These are phyloP conservation scores for Kernera saxatilis DNA, from an alignment of 345 rosid species.

Conservation along the genomic window DNA sequence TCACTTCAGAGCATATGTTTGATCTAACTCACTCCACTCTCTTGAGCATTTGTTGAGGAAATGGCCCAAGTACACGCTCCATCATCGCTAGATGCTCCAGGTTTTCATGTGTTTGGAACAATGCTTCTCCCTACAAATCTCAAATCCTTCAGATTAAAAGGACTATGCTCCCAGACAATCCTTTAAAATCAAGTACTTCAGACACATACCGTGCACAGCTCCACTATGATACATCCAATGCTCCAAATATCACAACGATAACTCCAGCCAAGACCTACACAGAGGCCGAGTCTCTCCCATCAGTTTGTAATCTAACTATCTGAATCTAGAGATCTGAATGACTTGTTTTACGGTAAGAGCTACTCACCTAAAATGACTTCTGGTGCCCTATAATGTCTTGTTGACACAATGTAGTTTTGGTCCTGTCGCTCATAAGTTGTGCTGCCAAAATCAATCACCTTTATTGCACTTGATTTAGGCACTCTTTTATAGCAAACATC, in stretches of 20 bases:
- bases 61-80: constrained; percentile 77
- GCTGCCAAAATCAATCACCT: constrained; percentile 91
- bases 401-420: constrained; percentile 74
- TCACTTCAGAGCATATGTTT: background rate
- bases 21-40: constrained; percentile 55
- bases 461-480: constrained; percentile 84
- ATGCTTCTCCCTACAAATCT: constrained; percentile 68
- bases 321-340: background rate
- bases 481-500: constrained; percentile 56
- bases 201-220: constrained; percentile 70
- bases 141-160: background rate
- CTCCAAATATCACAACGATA: constrained; percentile 95
- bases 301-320: background rate
- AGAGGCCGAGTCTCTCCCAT: background rate
- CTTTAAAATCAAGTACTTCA: background rate
- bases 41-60: constrained; percentile 70
- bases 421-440: constrained; percentile 79
- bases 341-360: background rate
- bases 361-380: constrained; percentile 80
- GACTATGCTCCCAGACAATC: background rate
- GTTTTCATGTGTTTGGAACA: constrained; percentile 90
- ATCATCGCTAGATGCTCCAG: constrained; percentile 93
- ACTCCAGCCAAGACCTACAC: constrained; percentile 82
- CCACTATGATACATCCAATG: constrained; percentile 77
- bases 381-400: constrained; percentile 87